phyloP scores from a whole-genome alignment of 2,329 filamentous ascomycete species.

The Aspergillus sp. region DNA sequence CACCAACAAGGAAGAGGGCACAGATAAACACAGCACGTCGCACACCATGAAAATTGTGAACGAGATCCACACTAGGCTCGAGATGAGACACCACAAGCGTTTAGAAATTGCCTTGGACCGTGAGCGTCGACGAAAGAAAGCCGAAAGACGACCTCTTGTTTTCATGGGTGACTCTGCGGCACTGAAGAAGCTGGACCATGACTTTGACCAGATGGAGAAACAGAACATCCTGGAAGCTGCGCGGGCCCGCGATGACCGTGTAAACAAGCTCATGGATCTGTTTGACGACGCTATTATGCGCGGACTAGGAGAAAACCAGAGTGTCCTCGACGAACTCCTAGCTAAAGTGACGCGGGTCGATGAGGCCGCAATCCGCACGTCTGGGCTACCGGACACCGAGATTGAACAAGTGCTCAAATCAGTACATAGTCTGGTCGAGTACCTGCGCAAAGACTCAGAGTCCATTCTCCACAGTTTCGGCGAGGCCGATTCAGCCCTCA shows the following conservation, averaged over 20 bases:
- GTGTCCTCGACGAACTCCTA: constrained; percentile 50
- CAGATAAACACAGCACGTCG: constrained; percentile 37
- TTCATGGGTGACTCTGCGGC: constrained; percentile 52
- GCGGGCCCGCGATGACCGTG: constrained; percentile 49
- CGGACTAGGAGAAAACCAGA: constrained; percentile 53
- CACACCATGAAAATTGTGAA: constrained; percentile 48
- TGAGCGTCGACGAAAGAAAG: constrained; percentile 55
- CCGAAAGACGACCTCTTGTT: constrained; percentile 53
- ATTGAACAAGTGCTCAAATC: constrained; percentile 41
- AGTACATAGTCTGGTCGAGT: constrained; percentile 38
- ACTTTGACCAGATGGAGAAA: constrained; percentile 54
- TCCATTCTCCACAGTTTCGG: constrained; percentile 49
- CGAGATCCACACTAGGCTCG: constrained; percentile 48
- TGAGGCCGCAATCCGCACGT: constrained; percentile 30
- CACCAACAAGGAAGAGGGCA: constrained; percentile 31
- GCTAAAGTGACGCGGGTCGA: constrained; percentile 43
- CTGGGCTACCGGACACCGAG: constrained; percentile 35
- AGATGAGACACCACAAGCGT: constrained; percentile 51
- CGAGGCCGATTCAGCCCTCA: constrained; percentile 50
- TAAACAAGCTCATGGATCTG: constrained; percentile 51
- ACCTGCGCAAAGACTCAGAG: constrained; percentile 46
- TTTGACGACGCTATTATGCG: constrained; percentile 53
- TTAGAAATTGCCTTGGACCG: constrained; percentile 53
- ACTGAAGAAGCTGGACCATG: constrained; percentile 50
- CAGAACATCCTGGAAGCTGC: constrained; percentile 51